A percentile compares a stretch with the other conserved stretches of the same genome.
Evolutionary conservation across 164 flowering plant species (phyloP).

Genomic region (Protea cynaroides): DNA sequence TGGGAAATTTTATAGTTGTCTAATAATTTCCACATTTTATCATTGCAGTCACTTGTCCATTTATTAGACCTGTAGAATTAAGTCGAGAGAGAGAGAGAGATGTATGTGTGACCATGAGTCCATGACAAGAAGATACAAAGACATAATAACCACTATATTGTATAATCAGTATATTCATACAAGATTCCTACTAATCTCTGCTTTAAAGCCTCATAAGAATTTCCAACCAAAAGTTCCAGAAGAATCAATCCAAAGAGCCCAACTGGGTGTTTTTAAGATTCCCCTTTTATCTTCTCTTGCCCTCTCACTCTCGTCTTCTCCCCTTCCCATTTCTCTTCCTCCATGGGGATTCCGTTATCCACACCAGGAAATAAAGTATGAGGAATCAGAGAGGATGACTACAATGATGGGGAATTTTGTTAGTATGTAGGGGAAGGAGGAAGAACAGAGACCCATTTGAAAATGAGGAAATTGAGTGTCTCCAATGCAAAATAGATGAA

Average conservation of each 20-base stretch:
- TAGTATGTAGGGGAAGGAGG: background rate
- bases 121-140: background rate
- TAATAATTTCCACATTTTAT: too few species aligned
- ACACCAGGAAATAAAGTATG: background rate
- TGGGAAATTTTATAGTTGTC: too few species aligned
- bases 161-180: background rate
- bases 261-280: slow-evolving; percentile 4
- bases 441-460: slow-evolving; percentile 51
- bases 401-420: slow-evolving; percentile 6
- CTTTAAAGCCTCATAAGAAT: background rate
- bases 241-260: slow-evolving; percentile 8
- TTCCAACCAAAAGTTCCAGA: background rate
- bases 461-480: slow-evolving; percentile 79
- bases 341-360: background rate
- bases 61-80: too few species aligned
- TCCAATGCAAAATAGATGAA: slow-evolving; percentile 79
- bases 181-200: background rate
- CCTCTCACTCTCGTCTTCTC: background rate
- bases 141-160: background rate
- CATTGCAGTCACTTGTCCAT: too few species aligned
- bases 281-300: background rate
- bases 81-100: background rate
- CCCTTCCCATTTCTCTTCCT: background rate
- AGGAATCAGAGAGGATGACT: background rate
- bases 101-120: background rate